A percentile compares a stretch with the other conserved stretches of the same genome.
Conservation (phyloP, 257 asterid species). For the Primulina huaijiensis region DNA sequence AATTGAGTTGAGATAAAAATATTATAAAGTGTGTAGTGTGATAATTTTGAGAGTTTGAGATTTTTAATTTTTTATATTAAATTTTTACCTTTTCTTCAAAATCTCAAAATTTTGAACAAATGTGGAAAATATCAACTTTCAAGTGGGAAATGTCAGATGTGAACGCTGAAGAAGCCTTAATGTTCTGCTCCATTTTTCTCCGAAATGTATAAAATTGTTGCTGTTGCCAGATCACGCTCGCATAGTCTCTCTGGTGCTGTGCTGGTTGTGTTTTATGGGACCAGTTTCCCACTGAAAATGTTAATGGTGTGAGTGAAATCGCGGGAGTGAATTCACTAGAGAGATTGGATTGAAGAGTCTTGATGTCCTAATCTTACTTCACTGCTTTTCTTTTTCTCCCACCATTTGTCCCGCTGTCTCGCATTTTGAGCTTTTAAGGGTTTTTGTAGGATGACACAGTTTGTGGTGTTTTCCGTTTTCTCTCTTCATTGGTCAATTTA, state of each 20-base stretch:
- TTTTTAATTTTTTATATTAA: too few species aligned
- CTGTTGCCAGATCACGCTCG: not conserved
- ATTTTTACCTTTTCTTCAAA: too few species aligned
- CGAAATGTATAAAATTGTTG: not conserved
- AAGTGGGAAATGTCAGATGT: not conserved
- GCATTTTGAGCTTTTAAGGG: slow-evolving; percentile 44
- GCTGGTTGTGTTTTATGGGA: slow-evolving; percentile 48
- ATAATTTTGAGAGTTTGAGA: too few species aligned
- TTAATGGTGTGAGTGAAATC: slow-evolving; percentile 35
- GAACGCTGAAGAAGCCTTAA: not conserved
- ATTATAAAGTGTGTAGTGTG: too few species aligned
- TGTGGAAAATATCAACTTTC: too few species aligned
- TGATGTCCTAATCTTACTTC: slow-evolving; percentile 28
- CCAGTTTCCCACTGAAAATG: slow-evolving; percentile 49
- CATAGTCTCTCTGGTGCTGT: slow-evolving; percentile 41
- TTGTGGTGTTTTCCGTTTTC: slow-evolving; percentile 26
- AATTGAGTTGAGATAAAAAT: too few species aligned
- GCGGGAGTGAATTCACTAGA: not conserved
- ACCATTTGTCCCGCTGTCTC: slow-evolving; percentile 52
- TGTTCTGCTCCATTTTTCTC: slow-evolving; percentile 19
- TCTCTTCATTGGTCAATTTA: slow-evolving; percentile 6
- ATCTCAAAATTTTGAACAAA: too few species aligned
- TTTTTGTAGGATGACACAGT: slow-evolving; percentile 31
- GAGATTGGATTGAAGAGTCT: slow-evolving; percentile 22
- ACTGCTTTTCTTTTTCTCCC: slow-evolving; percentile 33